phyloP scores from a whole-genome alignment of 1,139 yeast species.

The Debaryomyces subglobosus region DNA sequence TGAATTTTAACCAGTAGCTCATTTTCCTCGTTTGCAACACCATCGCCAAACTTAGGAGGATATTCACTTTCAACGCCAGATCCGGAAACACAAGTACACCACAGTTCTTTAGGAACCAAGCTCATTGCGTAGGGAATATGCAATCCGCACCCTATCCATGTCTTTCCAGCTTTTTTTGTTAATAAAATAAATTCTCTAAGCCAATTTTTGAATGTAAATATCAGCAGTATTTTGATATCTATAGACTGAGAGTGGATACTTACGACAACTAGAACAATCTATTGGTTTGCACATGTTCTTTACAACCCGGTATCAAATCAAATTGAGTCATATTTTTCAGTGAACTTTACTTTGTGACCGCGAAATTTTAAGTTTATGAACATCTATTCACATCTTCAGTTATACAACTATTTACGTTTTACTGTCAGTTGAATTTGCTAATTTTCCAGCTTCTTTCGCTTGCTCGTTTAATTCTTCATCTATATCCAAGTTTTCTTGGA shows the following conservation, averaged over 20 bases:
- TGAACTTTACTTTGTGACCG: background rate
- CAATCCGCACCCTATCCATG: slow-evolving; percentile 52
- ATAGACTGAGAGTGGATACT: background rate
- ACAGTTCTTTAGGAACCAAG: slow-evolving; percentile 32
- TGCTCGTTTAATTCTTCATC: slow-evolving; percentile 32
- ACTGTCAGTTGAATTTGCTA: slow-evolving; percentile 11
- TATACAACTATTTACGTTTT: slow-evolving; percentile 5
- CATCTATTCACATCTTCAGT: slow-evolving; percentile 2
- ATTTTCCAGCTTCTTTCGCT: slow-evolving; percentile 20
- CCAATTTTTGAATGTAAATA: no score
- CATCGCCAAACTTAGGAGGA: slow-evolving; percentile 23
- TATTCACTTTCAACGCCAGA: slow-evolving; percentile 16
- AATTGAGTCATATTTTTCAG: background rate
- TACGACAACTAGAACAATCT: background rate
- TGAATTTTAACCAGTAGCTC: background rate
- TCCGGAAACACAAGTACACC: slow-evolving; percentile 33
- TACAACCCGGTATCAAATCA: background rate
- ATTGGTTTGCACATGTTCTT: background rate
- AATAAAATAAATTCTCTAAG: background rate
- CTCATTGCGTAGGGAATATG: slow-evolving; percentile 48
- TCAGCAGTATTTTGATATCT: background rate
- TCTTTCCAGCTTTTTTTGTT: slow-evolving; percentile 21
- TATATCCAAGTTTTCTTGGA: slow-evolving; percentile 79
- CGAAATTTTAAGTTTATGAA: background rate
- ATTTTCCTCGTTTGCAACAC: slow-evolving; percentile 7